Evolutionary conservation across 2,329 filamentous ascomycete genomes (phyloP), one percentile per base, ranked within the genome.

Genomic region (Karstenula rhodostoma): DNA sequence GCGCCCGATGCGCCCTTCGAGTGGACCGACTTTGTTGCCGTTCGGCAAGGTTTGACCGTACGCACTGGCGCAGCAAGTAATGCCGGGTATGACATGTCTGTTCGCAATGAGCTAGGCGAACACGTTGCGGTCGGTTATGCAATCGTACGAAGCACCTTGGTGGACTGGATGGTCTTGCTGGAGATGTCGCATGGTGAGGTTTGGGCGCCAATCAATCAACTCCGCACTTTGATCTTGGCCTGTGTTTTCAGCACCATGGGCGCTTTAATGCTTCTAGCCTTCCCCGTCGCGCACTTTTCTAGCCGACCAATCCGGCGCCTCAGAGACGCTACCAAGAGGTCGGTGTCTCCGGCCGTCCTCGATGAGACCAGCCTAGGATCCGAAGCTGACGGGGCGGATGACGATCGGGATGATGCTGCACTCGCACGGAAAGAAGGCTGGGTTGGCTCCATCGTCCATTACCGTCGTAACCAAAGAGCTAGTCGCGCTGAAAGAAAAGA

Each of bases 191-290:
- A 87, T 63, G 75, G 76, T 23, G 93, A 97, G 77, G 92, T 93
- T 0, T 93, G 90, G 79, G 82, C 83, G 8, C 91, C 93, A 0
- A 93, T 97, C 59, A 79, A 83, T 29, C 88, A 87, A 22, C 82
- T 97, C n/a, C 87, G 91, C 22, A 89, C 90, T 50, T 92, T 97
- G 53, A 85, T 97, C 1, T 78, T 97, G 2, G 92, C 88, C 5
- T 96, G 92, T 62, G 90, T 96, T 0, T 96, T 97, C 73, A 92
- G 90, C 0, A 94, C 93, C 0, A 85, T 89, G 13, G 93, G 90
- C 0, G 83, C 90, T 4, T 86, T 96, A 54, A 74, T 93, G 3
- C 63, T 96, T 9, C 75, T 96, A 1, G 84, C 92, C 2, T 85
- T 94, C 40, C 92, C 93, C 0, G 87, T 93, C 40, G 92, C 93